phyloP scores from a whole-genome alignment of 2,329 filamentous ascomycete species.

The Trichophaea hybrida region DNA sequence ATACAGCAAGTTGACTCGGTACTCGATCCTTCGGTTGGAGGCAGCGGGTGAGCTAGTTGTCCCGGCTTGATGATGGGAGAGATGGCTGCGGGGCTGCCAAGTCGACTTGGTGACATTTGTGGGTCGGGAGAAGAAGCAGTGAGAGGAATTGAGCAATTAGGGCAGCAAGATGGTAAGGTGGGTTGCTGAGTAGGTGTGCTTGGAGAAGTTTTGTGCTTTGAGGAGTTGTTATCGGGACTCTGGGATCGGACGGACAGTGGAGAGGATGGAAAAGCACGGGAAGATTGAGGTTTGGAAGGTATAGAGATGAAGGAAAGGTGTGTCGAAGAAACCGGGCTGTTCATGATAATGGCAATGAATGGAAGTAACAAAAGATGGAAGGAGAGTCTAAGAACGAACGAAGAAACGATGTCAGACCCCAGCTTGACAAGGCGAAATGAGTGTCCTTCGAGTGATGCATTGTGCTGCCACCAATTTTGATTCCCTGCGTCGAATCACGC shows the following conservation, averaged over 20 bases:
- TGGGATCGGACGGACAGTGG: neutral
- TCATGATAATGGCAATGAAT: too few relatives aligned
- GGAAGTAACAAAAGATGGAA: too few relatives aligned
- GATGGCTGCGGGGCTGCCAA: neutral
- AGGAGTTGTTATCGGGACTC: neutral
- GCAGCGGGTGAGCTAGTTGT: constrained; percentile 7
- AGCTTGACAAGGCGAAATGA: too few relatives aligned
- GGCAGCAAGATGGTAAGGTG: neutral
- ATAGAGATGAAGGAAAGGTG: neutral
- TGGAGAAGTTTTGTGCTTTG: neutral
- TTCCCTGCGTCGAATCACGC: too few relatives aligned
- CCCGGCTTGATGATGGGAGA: constrained; percentile 9
- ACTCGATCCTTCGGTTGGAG: neutral
- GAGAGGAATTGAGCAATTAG: neutral
- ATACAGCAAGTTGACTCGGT: constrained; percentile 9
- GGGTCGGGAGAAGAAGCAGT: neutral
- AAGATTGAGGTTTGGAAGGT: neutral
- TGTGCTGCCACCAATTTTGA: too few relatives aligned
- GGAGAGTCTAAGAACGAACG: too few relatives aligned
- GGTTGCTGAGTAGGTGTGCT: neutral
- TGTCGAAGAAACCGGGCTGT: neutral
- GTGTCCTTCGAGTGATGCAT: too few relatives aligned
- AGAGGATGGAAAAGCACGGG: neutral
- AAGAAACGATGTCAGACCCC: too few relatives aligned
- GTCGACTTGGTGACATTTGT: neutral